Percentiles rank a stretch among this genome's conserved stretches.
These are phyloP conservation scores for Phlegmacium glaucopus DNA, from an alignment of 768 basidiomycete species.

Conservation along the genomic window DNA sequence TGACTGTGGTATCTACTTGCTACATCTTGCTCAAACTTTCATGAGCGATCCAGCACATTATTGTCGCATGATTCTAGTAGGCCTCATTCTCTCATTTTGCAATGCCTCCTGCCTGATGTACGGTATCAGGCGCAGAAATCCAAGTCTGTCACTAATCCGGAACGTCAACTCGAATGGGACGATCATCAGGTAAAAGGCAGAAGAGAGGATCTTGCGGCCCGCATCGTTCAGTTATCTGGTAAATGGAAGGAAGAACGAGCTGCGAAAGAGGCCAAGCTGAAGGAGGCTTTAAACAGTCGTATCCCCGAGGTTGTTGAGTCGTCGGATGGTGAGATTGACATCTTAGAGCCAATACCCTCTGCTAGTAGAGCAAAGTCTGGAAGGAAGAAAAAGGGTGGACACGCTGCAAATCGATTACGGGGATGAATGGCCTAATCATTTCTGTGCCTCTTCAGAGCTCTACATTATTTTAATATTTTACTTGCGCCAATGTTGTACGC, in stretches of 20 bases:
- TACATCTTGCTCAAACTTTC: constrained; percentile 83
- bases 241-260: constrained; percentile 49
- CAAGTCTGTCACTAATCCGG: constrained; percentile 29
- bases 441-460: no score
- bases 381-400: constrained; percentile 4
- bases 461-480: no score
- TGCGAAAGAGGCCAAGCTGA: constrained; percentile 35
- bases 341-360: constrained; percentile 26
- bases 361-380: constrained; percentile 10
- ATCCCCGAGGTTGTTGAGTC: constrained; percentile 25
- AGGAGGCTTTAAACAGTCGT: constrained; percentile 25
- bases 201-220: constrained; percentile 41
- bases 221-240: constrained; percentile 46
- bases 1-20: constrained; percentile 90
- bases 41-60: constrained; percentile 58
- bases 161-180: constrained; percentile 51
- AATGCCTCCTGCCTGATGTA: neutral
- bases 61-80: constrained; percentile 46
- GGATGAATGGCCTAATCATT: neutral
- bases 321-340: constrained; percentile 42
- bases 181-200: constrained; percentile 40
- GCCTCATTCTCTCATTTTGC: constrained; percentile 9
- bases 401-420: neutral
- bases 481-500: no score
- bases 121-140: constrained; percentile 19